These are phyloP conservation scores for Closterium sp. DNA, from an alignment of 139 green algal genomes.

Conservation along the genomic window DNA sequence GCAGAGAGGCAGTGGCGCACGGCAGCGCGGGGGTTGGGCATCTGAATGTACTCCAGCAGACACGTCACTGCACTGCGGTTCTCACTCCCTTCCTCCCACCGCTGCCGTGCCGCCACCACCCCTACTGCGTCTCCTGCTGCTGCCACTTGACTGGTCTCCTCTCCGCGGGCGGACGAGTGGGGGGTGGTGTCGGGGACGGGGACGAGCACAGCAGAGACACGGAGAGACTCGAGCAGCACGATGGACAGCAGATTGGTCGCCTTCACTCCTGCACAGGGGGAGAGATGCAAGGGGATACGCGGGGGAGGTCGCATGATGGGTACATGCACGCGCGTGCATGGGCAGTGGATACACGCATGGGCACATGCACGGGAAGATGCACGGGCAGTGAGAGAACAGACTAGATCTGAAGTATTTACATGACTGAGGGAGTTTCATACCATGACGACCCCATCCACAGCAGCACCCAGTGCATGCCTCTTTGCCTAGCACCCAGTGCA, in stretches of 20 bases:
- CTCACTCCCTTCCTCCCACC: neutral
- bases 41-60: constrained; percentile 10
- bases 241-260: constrained; percentile 39
- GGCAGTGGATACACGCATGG: neutral
- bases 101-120: neutral
- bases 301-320: neutral
- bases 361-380: neutral
- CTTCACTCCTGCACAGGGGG: constrained; percentile 27
- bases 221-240: constrained; percentile 12
- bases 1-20: constrained; percentile 25
- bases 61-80: neutral
- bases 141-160: neutral
- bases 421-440: too few species aligned
- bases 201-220: neutral
- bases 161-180: neutral
- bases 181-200: neutral
- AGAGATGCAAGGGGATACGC: neutral
- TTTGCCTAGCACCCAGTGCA: too few species aligned
- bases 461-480: too few species aligned
- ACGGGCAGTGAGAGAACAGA: neutral
- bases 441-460: too few species aligned
- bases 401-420: neutral
- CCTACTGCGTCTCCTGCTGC: neutral
- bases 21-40: neutral
- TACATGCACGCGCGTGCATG: neutral